A percentile compares a stretch with the other conserved stretches of the same genome.
phyloP scores from a whole-genome alignment of 148 eudicot species.

The Pharnaceum exiguum region DNA sequence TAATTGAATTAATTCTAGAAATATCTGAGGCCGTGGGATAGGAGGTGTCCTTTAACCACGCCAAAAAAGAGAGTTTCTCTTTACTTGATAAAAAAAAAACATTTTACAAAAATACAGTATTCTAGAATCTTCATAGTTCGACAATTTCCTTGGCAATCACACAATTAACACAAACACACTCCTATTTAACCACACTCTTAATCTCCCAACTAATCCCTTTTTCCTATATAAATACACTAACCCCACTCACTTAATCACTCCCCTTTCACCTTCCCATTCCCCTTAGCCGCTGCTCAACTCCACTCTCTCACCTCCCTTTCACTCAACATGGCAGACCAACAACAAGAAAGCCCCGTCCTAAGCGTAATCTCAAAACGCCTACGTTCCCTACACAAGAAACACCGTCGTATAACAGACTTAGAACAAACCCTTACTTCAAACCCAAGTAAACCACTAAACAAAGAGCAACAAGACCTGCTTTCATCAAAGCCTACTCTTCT shows the following conservation, averaged over 20 bases:
- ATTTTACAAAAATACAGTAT: too few species aligned
- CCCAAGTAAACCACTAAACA: slow-evolving; percentile 64
- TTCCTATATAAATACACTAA: neutral
- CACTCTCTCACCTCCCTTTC: slow-evolving; percentile 4
- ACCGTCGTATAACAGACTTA: slow-evolving; percentile 63
- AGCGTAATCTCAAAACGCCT: slow-evolving; percentile 71
- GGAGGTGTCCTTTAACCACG: too few species aligned
- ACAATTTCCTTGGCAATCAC: too few species aligned
- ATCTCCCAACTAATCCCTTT: slow-evolving; percentile 2
- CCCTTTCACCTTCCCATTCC: slow-evolving; percentile 1
- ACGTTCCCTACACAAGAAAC: slow-evolving; percentile 73
- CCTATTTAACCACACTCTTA: too few species aligned
- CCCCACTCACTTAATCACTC: neutral
- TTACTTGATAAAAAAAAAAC: too few species aligned
- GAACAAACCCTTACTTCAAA: slow-evolving; percentile 53
- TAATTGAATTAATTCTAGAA: too few species aligned
- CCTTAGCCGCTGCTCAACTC: slow-evolving; percentile 28
- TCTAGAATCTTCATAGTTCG: too few species aligned
- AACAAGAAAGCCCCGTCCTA: slow-evolving; percentile 88
- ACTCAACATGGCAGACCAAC: neutral
- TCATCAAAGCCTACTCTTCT: slow-evolving; percentile 55
- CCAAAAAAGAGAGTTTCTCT: too few species aligned
- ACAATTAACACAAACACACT: too few species aligned
- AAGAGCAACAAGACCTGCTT: slow-evolving; percentile 64
- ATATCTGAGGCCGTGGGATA: too few species aligned